Base-by-base conservation (phyloP, 192 early-diverging fungal species). In the Backusella westeae region DNA sequence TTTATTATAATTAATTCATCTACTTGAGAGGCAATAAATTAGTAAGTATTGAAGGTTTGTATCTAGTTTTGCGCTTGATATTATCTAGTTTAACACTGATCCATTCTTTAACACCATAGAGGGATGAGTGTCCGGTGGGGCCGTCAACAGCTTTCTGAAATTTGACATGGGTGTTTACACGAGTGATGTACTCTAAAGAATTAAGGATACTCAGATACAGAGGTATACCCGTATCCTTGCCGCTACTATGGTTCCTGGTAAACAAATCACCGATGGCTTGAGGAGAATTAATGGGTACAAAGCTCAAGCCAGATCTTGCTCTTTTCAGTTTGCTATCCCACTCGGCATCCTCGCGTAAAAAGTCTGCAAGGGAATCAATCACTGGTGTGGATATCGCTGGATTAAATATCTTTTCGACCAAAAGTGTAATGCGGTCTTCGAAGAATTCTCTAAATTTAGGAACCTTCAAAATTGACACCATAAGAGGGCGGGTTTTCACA, bases 51-150 rank as follows among this genome's bases (percentile, higher is more conserved):
- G 35, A 26, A 36, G 15, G 17, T 21, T 41, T 65, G 32, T 65
- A 65, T n/a, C 4, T 52, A 21, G 74, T 65, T 8, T 52, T 32
- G 3, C 41, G 34, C n/a, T 38, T 12, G 35, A 69, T 41, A 34
- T 73, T 70, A 19, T 29, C 72, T 4, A 44, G 8, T 49, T 79
- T 79, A 14, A 66, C 69, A 32, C 34, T 21, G 14, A 79, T 63
- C 78, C 78, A 81, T 34, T 77, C 53, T 36, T 81, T 81, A 42
- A 81, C 7, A 32, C 63, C 76, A 34, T 72, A 75, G n/a, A 81
- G 71, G 10, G 80, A 75, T 12, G n/a, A 34, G 49, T 75, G 56
- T 7, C 36, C 34, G 9, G 76, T 81, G 2, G 52, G 67, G 4
- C 80, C 80, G 32, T 81, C 53, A 7, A 81, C 34, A 4, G 75